Evolutionary conservation across 1,284 basidiomycete species (phyloP).

Genomic region (Entoloma clypeatum): DNA sequence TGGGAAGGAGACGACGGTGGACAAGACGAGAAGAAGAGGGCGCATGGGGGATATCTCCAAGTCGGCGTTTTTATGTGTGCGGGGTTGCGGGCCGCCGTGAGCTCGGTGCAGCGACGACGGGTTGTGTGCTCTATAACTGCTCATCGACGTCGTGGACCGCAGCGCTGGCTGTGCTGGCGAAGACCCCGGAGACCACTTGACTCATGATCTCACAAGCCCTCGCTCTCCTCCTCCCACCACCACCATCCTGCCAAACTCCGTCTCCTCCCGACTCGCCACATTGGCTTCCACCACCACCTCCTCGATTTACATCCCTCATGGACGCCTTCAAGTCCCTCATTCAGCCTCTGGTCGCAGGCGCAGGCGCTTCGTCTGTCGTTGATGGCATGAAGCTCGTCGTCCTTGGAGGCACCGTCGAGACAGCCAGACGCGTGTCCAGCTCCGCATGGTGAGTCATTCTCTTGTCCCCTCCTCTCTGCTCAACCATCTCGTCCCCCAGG

Average conservation of each 20-base stretch:
- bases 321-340: slow-evolving; percentile 78
- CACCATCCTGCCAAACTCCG: slow-evolving; percentile 12
- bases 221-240: slow-evolving; percentile 9
- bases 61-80: not conserved
- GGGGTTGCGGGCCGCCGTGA: slow-evolving; percentile 3
- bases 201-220: slow-evolving; percentile 15
- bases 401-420: slow-evolving; percentile 80
- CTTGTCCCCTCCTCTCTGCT: slow-evolving; percentile 9
- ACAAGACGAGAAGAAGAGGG: slow-evolving; percentile 11
- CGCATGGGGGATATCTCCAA: not conserved
- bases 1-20: slow-evolving; percentile 30
- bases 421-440: slow-evolving; percentile 72
- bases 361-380: slow-evolving; percentile 69
- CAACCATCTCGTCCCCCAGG: slow-evolving; percentile 36
- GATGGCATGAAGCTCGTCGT: slow-evolving; percentile 85
- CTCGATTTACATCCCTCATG: slow-evolving; percentile 39
- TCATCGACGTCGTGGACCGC: slow-evolving; percentile 11
- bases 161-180: slow-evolving; percentile 20
- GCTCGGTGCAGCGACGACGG: slow-evolving; percentile 5
- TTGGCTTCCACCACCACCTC: slow-evolving; percentile 19
- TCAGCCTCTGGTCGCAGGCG: slow-evolving; percentile 72
- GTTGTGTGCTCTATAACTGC: slow-evolving; percentile 10
- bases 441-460: slow-evolving; percentile 59
- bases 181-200: slow-evolving; percentile 15
- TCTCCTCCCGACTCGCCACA: slow-evolving; percentile 12